These are phyloP conservation scores for Fusarium guadeloupense DNA, from an alignment of 2,329 filamentous ascomycete genomes.

Conservation along the genomic window DNA sequence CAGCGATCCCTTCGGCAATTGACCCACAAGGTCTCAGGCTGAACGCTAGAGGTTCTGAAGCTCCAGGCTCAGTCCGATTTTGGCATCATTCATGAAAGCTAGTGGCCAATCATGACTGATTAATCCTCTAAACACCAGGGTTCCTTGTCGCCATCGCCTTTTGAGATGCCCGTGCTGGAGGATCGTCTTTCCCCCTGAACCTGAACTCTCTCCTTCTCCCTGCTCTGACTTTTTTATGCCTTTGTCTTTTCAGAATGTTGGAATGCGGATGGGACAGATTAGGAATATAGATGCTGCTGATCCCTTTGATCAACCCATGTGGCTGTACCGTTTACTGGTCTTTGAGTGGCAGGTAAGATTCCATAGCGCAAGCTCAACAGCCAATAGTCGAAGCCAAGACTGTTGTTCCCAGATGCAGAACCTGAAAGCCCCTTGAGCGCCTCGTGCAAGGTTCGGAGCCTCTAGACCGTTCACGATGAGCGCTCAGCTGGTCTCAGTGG, in stretches of 20 bases:
- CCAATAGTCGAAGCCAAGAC: constrained; percentile 16
- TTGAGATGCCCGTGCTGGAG: neutral
- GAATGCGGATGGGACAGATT: neutral
- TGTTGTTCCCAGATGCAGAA: constrained; percentile 2
- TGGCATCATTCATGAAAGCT: constrained; percentile 1
- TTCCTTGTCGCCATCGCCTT: constrained; percentile 15
- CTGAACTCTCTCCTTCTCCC: constrained; percentile 20
- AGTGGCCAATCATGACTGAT: constrained; percentile 16
- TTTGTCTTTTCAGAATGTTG: neutral
- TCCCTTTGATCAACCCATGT: constrained; percentile 6
- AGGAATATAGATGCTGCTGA: neutral
- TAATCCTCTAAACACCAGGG: constrained; percentile 1
- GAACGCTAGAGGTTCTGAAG: too few species aligned
- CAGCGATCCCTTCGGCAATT: constrained; percentile 11
- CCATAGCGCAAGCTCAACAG: constrained; percentile 16
- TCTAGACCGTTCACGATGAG: constrained; percentile 28
- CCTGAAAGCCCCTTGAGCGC: constrained; percentile 7
- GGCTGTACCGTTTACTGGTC: constrained; percentile 13
- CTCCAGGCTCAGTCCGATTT: constrained; percentile 5
- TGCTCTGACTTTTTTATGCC: neutral
- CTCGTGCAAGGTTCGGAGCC: constrained; percentile 23
- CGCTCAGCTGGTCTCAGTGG: constrained; percentile 28
- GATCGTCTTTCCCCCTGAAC: constrained; percentile 17
- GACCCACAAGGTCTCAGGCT: constrained; percentile 36
- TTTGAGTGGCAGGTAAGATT: constrained; percentile 20